phyloP scores from a whole-genome alignment of 1,284 basidiomycete species.

The Limonomyces culmigenus region DNA sequence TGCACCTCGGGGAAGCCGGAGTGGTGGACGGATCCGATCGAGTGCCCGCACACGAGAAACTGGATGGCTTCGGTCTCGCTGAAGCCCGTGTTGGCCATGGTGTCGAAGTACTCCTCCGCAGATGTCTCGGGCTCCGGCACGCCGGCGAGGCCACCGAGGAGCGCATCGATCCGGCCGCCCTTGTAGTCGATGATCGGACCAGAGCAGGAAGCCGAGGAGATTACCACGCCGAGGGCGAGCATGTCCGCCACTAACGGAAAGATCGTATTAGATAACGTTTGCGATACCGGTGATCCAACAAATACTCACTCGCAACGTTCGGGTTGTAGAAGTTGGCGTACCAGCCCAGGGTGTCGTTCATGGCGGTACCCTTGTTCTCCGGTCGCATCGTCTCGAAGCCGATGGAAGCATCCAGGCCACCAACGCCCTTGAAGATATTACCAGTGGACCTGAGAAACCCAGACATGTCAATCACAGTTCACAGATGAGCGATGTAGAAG shows the following conservation, averaged over 20 bases:
- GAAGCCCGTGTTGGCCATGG: constrained; percentile 10
- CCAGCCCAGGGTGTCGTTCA: constrained; percentile 11
- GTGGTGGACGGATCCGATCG: constrained; percentile 12
- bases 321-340: too few relatives aligned
- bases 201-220: constrained; percentile 10
- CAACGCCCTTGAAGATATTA: constrained; percentile 10
- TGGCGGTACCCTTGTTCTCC: constrained; percentile 12
- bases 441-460: too few relatives aligned
- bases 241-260: constrained; percentile 13
- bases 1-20: constrained; percentile 12
- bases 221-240: constrained; percentile 11
- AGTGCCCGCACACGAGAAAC: constrained; percentile 13
- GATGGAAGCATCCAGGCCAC: constrained; percentile 13
- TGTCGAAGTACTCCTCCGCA: constrained; percentile 8
- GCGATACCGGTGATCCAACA: too few relatives aligned
- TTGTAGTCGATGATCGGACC: constrained; percentile 10
- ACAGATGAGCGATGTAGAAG: too few relatives aligned
- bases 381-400: constrained; percentile 11
- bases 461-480: too few relatives aligned
- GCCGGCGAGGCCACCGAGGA: constrained; percentile 8
- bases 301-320: too few relatives aligned
- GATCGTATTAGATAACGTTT: too few relatives aligned
- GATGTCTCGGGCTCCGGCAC: constrained; percentile 14
- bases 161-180: constrained; percentile 13
- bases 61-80: constrained; percentile 11